phyloP scores from a whole-genome alignment of 768 basidiomycete genomes.

The Guyanaporus albipodus region DNA sequence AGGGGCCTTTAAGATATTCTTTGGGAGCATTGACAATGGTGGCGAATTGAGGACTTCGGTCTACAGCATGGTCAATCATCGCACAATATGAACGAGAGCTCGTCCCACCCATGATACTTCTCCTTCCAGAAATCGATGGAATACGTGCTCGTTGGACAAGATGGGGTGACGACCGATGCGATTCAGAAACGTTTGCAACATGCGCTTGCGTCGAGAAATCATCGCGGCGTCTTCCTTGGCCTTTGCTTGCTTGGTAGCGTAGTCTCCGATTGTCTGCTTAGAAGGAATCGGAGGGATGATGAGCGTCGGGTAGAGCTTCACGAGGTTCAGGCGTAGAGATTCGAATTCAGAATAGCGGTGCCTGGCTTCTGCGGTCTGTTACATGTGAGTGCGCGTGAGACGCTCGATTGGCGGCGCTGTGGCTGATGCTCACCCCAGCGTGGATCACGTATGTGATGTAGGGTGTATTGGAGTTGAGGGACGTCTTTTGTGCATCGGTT shows the following conservation, averaged over 20 bases:
- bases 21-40: constrained; percentile 85
- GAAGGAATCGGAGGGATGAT: constrained; percentile 98
- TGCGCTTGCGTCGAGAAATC: constrained; percentile 88
- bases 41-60: constrained; percentile 91
- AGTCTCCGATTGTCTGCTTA: constrained; percentile 93
- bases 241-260: constrained; percentile 94
- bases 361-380: constrained; percentile 72
- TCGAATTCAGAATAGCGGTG: constrained; percentile 99
- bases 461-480: constrained; percentile 77
- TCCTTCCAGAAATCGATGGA: constrained; percentile 93
- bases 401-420: neutral
- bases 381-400: constrained; percentile 10
- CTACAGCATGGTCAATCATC: constrained; percentile 37
- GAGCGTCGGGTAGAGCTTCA: constrained; percentile 88
- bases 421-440: constrained; percentile 61
- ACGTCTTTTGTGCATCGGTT: constrained; percentile 92
- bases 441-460: constrained; percentile 95
- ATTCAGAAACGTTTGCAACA: constrained; percentile 94
- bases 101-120: constrained; percentile 89
- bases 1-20: constrained; percentile 93
- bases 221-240: constrained; percentile 94
- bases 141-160: constrained; percentile 91
- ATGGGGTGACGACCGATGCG: constrained; percentile 90
- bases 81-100: neutral
- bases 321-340: constrained; percentile 77